Conservation (phyloP, 805 yeast species). For the Candida gorgasii region DNA sequence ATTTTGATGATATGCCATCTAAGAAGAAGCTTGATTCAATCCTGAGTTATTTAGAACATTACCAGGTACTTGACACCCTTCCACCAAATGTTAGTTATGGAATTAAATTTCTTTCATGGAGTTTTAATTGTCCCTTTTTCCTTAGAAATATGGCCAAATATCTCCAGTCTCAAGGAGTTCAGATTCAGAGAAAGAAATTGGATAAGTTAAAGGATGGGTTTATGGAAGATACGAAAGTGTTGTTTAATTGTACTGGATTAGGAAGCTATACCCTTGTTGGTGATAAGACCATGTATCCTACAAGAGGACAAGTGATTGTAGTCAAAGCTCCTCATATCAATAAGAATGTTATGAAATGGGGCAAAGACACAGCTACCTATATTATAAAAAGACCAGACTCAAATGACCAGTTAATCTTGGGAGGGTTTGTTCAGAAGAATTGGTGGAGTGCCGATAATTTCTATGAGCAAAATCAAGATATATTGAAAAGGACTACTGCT, state of each 20-base stretch:
- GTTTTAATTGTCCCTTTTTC: slow-evolving; percentile 71
- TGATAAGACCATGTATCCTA: slow-evolving; percentile 65
- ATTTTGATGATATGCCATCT: slow-evolving; percentile 54
- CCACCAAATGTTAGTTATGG: slow-evolving; percentile 42
- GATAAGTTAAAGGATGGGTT: slow-evolving; percentile 47
- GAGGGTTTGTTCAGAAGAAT: slow-evolving; percentile 69
- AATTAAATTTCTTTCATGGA: slow-evolving; percentile 58
- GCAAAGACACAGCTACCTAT: slow-evolving; percentile 59
- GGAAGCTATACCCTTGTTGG: slow-evolving; percentile 62
- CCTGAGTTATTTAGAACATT: slow-evolving; percentile 38
- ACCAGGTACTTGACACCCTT: slow-evolving; percentile 38
- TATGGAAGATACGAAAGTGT: slow-evolving; percentile 31
- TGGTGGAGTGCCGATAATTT: slow-evolving; percentile 66
- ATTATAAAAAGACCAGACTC: slow-evolving; percentile 70
- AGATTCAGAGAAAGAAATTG: slow-evolving; percentile 46
- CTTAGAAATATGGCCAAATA: slow-evolving; percentile 47
- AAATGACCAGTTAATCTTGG: slow-evolving; percentile 64
- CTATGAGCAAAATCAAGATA: slow-evolving; percentile 58
- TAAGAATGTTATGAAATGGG: slow-evolving; percentile 63
- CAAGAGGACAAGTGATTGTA: slow-evolving; percentile 80
- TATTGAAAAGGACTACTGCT: slow-evolving; percentile 56
- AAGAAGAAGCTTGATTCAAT: slow-evolving; percentile 48
- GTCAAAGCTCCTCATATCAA: slow-evolving; percentile 67
- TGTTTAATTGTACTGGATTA: slow-evolving; percentile 78
- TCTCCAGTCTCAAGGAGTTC: slow-evolving; percentile 51